Base-by-base conservation (phyloP, 208 protist genomes). In the Naegleria gruberi region DNA sequence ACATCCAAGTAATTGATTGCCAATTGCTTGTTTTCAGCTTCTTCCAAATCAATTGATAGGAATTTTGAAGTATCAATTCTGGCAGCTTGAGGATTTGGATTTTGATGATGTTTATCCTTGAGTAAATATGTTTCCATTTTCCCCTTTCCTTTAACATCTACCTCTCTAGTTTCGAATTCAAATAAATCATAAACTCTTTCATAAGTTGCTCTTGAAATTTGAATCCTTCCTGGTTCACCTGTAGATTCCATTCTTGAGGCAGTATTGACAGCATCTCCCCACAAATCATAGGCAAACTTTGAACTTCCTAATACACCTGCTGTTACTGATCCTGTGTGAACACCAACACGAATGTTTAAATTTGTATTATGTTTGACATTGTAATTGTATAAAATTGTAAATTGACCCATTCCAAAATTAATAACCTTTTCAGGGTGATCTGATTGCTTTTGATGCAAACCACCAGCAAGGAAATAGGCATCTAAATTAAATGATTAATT, bases 211-310 rank as follows among this genome's bases (percentile, higher is more conserved):
- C 82, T 7, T 45, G 30, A 42, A 30, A 93, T 82, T 82, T 92
- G 91, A 26, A 92, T 43, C 30, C 89, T 65, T 26, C 43, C 47
- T 23, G 92, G 90, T 15, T 93, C 30, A 43, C 91, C 91, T 30
- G 89, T 84, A 15, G 41, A 86, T 73, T 93, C 92, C 92, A 93
- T 92, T 4, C 91, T 65, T 30, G 15, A 42, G 17, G 43, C 82
- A 7, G n/a, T 55, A 30, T 87, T 87, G 17, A 87, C 82, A 1
- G 43, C 55, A 10, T 46, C 43, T 65, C 83, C 83, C 19, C 26
- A 87, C 6, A 30, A 87, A n/a, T 87, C 83, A 15, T 44, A 87
- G 37, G 43, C 15, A 55, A 55, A 87, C 30, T 87, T 87, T 55
- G 10, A 30, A 10, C 4, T 55, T 40, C 83, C 83, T 4, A 87